Evolutionary conservation across 1,139 yeast genomes (phyloP).

Genomic region (Trichomonascaceae sp.): DNA sequence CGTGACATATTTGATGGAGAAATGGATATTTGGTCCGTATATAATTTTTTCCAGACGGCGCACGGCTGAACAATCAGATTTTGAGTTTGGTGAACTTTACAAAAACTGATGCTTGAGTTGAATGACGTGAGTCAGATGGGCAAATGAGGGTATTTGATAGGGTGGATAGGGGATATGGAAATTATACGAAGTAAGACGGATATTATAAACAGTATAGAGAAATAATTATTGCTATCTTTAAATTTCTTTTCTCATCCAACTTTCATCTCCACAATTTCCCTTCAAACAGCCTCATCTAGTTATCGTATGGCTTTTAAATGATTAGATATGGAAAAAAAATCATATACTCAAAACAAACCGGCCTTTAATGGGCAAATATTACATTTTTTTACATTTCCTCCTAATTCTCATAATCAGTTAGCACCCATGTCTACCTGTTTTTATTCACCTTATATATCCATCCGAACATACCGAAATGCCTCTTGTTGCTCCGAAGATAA

Average conservation of each 20-base stretch:
- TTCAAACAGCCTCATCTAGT: not conserved
- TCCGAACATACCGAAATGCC: not conserved
- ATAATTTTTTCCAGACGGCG: not conserved
- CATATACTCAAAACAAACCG: not conserved
- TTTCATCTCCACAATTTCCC: not conserved
- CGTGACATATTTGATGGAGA: slow-evolving; percentile 65
- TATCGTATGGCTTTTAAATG: no score
- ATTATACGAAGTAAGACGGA: no score
- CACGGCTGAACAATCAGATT: not conserved
- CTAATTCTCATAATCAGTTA: not conserved
- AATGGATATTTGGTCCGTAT: not conserved
- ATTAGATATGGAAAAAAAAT: not conserved
- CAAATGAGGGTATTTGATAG: not conserved
- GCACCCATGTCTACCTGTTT: not conserved
- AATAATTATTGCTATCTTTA: no score
- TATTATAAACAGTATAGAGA: no score
- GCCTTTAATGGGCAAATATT: not conserved
- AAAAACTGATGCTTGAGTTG: no score
- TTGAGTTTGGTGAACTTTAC: not conserved
- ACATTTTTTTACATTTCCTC: not conserved
- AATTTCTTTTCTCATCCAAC: no score
- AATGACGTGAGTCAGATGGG: no score
- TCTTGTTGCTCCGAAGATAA: not conserved
- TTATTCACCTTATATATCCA: not conserved
- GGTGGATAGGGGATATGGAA: not conserved